Conservation (phyloP, 2,329 filamentous ascomycete species). For the Cytospora chrysosperma region DNA sequence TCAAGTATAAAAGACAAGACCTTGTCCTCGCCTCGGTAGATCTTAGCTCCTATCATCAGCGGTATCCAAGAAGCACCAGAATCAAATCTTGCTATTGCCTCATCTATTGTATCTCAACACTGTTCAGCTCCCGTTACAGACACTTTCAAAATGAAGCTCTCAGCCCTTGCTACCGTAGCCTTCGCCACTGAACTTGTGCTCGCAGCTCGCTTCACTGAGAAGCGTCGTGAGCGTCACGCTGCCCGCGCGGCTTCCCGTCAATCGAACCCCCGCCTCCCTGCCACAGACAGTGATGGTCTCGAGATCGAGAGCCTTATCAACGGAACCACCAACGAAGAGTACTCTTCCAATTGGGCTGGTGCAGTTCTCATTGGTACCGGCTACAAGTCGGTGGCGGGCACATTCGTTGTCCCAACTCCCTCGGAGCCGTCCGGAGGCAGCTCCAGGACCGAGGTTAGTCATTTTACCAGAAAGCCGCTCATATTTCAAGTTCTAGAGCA, state of each 20-base stretch:
- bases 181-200: slow-evolving; percentile 14
- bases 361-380: slow-evolving; percentile 51
- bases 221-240: slow-evolving; percentile 20
- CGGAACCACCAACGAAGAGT: slow-evolving; percentile 16
- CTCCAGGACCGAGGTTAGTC: slow-evolving; percentile 29
- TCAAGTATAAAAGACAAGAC: not conserved
- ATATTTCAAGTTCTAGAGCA: too few relatives aligned
- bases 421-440: slow-evolving; percentile 38
- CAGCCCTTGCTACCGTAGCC: slow-evolving; percentile 3
- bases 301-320: slow-evolving; percentile 16
- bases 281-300: slow-evolving; percentile 12
- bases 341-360: slow-evolving; percentile 54
- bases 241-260: slow-evolving; percentile 7
- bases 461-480: too few relatives aligned
- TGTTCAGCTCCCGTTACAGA: not conserved
- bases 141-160: slow-evolving; percentile 19
- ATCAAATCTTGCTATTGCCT: not conserved
- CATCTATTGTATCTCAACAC: not conserved
- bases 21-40: not conserved
- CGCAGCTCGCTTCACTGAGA: slow-evolving; percentile 19
- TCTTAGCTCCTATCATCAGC: not conserved
- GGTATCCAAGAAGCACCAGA: slow-evolving; percentile 2
- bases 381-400: slow-evolving; percentile 51
- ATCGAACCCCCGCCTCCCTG: slow-evolving; percentile 15
- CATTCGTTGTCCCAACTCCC: slow-evolving; percentile 53